phyloP scores from a whole-genome alignment of 2,329 filamentous ascomycete species.

The Pseudocercospora musae region DNA sequence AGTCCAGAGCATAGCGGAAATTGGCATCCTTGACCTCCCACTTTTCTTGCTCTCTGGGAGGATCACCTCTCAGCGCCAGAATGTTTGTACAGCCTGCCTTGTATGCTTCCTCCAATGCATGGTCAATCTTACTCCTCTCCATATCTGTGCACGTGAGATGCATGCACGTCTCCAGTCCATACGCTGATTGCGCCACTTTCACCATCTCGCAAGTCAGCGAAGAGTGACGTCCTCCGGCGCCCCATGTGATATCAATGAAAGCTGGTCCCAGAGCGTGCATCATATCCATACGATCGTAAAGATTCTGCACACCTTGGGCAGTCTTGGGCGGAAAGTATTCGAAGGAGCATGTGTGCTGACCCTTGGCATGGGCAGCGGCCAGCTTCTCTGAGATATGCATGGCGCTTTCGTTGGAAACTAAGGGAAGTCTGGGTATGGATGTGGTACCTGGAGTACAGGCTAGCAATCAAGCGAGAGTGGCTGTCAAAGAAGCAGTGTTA shows the following conservation, averaged over 20 bases:
- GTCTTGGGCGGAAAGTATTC: conserved; percentile 99
- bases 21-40: conserved; percentile 80
- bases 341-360: conserved; percentile 91
- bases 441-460: not conserved
- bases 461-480: not conserved
- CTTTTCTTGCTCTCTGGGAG: conserved; percentile 86
- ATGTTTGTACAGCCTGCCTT: conserved; percentile 97
- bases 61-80: conserved; percentile 86
- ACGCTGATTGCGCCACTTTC: conserved; percentile 87
- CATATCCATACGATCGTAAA: conserved; percentile 98
- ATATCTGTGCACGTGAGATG: conserved; percentile 98
- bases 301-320: conserved; percentile 93
- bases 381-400: conserved; percentile 98
- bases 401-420: conserved; percentile 13
- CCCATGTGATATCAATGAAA: conserved; percentile 99
- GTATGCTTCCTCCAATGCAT: conserved; percentile 82
- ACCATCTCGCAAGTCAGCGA: conserved; percentile 98
- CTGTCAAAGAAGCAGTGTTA: conserved; percentile 1
- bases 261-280: conserved; percentile 93
- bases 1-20: conserved; percentile 88
- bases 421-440: not conserved
- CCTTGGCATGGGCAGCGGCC: conserved; percentile 71
- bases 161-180: conserved; percentile 98
- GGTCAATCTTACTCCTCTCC: conserved; percentile 86
- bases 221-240: conserved; percentile 85